Conservation (phyloP, 768 basidiomycete genomes). For the Mycena rosella region DNA sequence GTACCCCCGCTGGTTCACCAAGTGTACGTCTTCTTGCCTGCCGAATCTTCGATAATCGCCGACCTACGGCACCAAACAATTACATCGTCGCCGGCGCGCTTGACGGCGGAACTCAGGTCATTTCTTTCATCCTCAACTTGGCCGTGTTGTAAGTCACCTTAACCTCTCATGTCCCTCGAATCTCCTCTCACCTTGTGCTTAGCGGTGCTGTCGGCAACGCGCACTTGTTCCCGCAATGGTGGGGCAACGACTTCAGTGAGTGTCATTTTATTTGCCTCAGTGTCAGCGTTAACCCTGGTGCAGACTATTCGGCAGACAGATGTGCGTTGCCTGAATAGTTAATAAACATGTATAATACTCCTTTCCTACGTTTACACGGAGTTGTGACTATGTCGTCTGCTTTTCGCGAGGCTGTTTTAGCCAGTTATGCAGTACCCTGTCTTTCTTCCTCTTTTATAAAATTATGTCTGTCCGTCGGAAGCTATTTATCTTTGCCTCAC, state of each 20-base stretch:
- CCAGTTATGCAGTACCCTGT: slow-evolving; percentile 19
- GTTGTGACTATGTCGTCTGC: slow-evolving; percentile 25
- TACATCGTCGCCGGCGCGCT: slow-evolving; percentile 56
- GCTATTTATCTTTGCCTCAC: no score
- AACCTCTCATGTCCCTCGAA: slow-evolving; percentile 27
- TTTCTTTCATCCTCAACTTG: slow-evolving; percentile 50
- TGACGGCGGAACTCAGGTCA: slow-evolving; percentile 55
- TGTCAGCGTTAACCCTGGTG: slow-evolving; percentile 26
- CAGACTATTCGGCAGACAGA: slow-evolving; percentile 27
- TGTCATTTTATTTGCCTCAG: slow-evolving; percentile 23
- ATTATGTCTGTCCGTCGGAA: no score
- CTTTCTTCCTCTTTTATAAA: no score
- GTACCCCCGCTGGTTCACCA: slow-evolving; percentile 55
- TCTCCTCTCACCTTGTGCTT: slow-evolving; percentile 14
- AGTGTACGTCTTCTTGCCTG: slow-evolving; percentile 41
- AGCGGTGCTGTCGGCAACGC: slow-evolving; percentile 26
- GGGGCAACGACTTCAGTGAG: slow-evolving; percentile 35
- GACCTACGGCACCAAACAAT: slow-evolving; percentile 37
- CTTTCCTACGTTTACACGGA: slow-evolving; percentile 13
- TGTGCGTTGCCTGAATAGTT: slow-evolving; percentile 26
- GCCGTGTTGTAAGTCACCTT: slow-evolving; percentile 35
- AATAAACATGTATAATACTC: slow-evolving; percentile 25
- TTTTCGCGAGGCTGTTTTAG: slow-evolving; percentile 21
- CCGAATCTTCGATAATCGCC: slow-evolving; percentile 17
- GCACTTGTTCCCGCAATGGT: slow-evolving; percentile 33